phyloP scores from a whole-genome alignment of 306 rosid species.

The Medicago ruthenica region DNA sequence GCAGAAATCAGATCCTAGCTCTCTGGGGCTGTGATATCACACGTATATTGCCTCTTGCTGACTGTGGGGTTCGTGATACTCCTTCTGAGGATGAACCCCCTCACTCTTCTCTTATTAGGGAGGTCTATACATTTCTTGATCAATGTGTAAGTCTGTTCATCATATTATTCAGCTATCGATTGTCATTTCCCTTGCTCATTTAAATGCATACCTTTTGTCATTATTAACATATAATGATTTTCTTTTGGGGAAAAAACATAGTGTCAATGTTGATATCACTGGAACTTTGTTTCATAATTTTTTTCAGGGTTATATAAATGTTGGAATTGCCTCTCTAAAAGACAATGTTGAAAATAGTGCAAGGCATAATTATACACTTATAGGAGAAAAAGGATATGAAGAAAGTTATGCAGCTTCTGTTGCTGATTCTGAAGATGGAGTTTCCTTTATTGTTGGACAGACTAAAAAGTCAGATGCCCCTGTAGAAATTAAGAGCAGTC shows the following conservation, averaged over 20 bases:
- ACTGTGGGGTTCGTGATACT: constrained; percentile 77
- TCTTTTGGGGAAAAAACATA: neutral
- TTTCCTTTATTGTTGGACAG: constrained; percentile 82
- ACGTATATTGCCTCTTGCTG: constrained; percentile 86
- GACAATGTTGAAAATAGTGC: constrained; percentile 61
- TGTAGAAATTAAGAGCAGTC: constrained; percentile 50
- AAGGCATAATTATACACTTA: constrained; percentile 62
- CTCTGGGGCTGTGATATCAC: constrained; percentile 92
- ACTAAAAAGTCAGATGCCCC: constrained; percentile 56
- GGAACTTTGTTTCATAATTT: constrained; percentile 16
- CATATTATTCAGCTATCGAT: constrained; percentile 19
- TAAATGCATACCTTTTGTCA: neutral
- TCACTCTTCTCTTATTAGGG: constrained; percentile 71
- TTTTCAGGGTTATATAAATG: constrained; percentile 93
- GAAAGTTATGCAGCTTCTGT: constrained; percentile 65
- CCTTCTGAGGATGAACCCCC: constrained; percentile 62
- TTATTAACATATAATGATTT: constrained; percentile 18
- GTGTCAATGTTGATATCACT: neutral
- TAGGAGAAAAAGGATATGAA: constrained; percentile 64
- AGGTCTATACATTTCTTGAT: constrained; percentile 87
- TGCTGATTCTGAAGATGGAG: constrained; percentile 95
- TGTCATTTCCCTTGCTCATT: constrained; percentile 32
- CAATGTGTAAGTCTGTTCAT: constrained; percentile 78
- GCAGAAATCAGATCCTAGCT: constrained; percentile 87
- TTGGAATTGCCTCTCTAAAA: constrained; percentile 90